Conservation (phyloP, 176 grass and related monocot species). For the Musa troglodytarum region DNA sequence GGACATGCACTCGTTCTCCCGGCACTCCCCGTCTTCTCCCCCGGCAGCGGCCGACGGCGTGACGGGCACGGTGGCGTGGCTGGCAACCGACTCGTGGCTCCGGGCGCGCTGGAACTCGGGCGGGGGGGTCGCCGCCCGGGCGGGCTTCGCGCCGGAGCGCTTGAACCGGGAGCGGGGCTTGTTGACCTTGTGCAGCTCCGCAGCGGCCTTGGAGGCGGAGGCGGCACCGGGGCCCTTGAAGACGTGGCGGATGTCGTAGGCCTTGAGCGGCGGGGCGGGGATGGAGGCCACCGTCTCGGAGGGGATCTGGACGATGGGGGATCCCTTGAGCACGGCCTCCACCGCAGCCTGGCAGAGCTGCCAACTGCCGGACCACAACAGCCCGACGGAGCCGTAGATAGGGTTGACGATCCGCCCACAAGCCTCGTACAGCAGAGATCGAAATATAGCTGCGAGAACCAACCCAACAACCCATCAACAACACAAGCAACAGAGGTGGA, state of each 20-base stretch:
- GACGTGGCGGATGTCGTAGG: slow-evolving; percentile 52
- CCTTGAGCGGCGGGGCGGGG: slow-evolving; percentile 18
- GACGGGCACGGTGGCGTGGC: slow-evolving; percentile 19
- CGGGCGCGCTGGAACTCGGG: neutral
- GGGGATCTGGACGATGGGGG: slow-evolving; percentile 28
- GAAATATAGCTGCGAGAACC: slow-evolving; percentile 37
- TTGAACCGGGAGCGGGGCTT: slow-evolving; percentile 33
- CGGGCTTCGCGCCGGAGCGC: slow-evolving; percentile 19
- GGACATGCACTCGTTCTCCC: neutral
- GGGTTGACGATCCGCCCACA: slow-evolving; percentile 55
- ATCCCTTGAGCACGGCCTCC: slow-evolving; percentile 57
- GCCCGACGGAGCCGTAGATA: slow-evolving; percentile 48
- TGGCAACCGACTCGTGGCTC: slow-evolving; percentile 33
- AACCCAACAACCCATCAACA: neutral
- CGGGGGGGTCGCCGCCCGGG: neutral
- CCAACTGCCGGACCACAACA: slow-evolving; percentile 52
- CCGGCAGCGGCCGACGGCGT: neutral
- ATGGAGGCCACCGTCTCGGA: slow-evolving; percentile 19
- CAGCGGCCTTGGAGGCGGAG: too few relatives aligned
- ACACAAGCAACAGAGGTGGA: neutral
- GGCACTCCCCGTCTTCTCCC: slow-evolving; percentile 1
- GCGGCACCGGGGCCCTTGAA: slow-evolving; percentile 19
- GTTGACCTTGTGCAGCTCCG: slow-evolving; percentile 25
- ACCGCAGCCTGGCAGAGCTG: slow-evolving; percentile 44
- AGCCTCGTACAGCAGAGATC: slow-evolving; percentile 53